A percentile compares a stretch with the other conserved stretches of the same genome.
Conservation (phyloP, 192 early-diverging fungal genomes). For the Dimargaris cristalligena region DNA sequence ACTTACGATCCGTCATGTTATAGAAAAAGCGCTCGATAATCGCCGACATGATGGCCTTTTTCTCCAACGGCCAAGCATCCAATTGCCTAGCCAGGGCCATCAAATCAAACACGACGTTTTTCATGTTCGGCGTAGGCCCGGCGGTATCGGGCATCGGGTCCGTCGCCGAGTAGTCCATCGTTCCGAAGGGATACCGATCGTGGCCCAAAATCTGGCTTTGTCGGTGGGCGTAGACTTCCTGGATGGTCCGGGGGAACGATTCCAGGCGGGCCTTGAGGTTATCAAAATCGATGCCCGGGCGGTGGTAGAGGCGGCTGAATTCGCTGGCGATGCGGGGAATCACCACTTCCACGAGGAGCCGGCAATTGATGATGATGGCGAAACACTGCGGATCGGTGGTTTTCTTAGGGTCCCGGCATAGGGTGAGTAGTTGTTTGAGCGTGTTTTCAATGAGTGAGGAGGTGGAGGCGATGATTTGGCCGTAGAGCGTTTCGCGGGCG, state of each 20-base stretch:
- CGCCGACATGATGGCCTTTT: slow-evolving; percentile 19
- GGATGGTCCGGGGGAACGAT: slow-evolving; percentile 26
- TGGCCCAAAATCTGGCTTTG: slow-evolving; percentile 19
- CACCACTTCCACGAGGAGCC: slow-evolving; percentile 26
- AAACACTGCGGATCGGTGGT: slow-evolving; percentile 20
- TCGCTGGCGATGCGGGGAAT: slow-evolving; percentile 25
- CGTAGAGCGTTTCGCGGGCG: slow-evolving; percentile 32
- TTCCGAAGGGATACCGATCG: slow-evolving; percentile 24
- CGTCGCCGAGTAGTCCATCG: slow-evolving; percentile 16
- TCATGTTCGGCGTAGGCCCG: slow-evolving; percentile 23
- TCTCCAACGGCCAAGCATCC: slow-evolving; percentile 27
- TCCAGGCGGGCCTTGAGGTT: slow-evolving; percentile 30
- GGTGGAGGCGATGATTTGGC: slow-evolving; percentile 28
- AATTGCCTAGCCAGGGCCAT: slow-evolving; percentile 23
- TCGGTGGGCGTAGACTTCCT: slow-evolving; percentile 33
- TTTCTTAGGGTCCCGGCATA: slow-evolving; percentile 17
- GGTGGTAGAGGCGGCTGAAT: slow-evolving; percentile 26
- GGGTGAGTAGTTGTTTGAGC: slow-evolving; percentile 26
- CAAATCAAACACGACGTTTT: slow-evolving; percentile 16
- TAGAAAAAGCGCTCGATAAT: slow-evolving; percentile 8
- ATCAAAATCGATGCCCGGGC: slow-evolving; percentile 28
- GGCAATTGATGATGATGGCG: slow-evolving; percentile 27
- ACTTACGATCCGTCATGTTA: slow-evolving; percentile 1
- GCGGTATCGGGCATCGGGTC: slow-evolving; percentile 19
- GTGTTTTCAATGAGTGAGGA: slow-evolving; percentile 26